Percentiles rank a stretch among this genome's conserved stretches.
Evolutionary conservation across 352 stramenopile species (phyloP).

Genomic region (Phytophthora ohioensis): DNA sequence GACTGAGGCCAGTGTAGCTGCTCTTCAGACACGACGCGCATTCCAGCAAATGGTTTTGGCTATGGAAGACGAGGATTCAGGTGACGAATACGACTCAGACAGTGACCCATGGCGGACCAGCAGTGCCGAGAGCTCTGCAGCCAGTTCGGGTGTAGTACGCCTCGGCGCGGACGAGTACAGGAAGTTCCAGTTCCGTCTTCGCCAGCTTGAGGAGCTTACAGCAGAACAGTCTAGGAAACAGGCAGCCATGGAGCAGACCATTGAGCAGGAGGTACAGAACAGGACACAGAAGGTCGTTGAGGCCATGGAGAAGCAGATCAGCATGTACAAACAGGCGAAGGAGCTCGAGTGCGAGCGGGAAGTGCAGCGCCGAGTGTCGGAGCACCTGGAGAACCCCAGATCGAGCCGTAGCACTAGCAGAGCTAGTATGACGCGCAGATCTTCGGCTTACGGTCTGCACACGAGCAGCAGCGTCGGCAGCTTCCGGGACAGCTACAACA

Average conservation of each 20-base stretch:
- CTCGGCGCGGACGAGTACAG: slow-evolving; percentile 80
- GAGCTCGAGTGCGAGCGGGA: slow-evolving; percentile 83
- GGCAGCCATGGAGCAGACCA: slow-evolving; percentile 76
- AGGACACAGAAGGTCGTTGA: slow-evolving; percentile 75
- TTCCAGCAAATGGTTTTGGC: slow-evolving; percentile 90
- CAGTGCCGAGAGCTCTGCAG: slow-evolving; percentile 36
- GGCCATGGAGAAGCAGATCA: slow-evolving; percentile 87
- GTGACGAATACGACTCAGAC: slow-evolving; percentile 71
- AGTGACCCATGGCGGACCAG: slow-evolving; percentile 30
- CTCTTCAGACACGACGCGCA: slow-evolving; percentile 77
- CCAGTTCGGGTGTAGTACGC: slow-evolving; percentile 50
- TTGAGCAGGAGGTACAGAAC: slow-evolving; percentile 75
- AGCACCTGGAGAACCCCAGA: slow-evolving; percentile 42
- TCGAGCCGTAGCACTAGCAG: slow-evolving; percentile 33
- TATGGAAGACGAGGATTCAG: slow-evolving; percentile 79
- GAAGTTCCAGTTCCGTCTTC: slow-evolving; percentile 86
- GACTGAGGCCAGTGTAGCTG: slow-evolving; percentile 73
- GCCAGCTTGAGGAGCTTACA: slow-evolving; percentile 79
- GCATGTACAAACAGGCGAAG: slow-evolving; percentile 88
- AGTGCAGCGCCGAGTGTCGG: slow-evolving; percentile 75
- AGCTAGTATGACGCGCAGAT: slow-evolving; percentile 24
- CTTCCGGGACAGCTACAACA: slow-evolving; percentile 52
- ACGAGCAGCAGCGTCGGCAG: slow-evolving; percentile 33
- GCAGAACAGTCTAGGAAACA: slow-evolving; percentile 78
- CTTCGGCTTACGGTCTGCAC: slow-evolving; percentile 29